These are phyloP conservation scores for Lagerstroemia speciosa DNA, from an alignment of 345 rosid genomes.

Conservation along the genomic window DNA sequence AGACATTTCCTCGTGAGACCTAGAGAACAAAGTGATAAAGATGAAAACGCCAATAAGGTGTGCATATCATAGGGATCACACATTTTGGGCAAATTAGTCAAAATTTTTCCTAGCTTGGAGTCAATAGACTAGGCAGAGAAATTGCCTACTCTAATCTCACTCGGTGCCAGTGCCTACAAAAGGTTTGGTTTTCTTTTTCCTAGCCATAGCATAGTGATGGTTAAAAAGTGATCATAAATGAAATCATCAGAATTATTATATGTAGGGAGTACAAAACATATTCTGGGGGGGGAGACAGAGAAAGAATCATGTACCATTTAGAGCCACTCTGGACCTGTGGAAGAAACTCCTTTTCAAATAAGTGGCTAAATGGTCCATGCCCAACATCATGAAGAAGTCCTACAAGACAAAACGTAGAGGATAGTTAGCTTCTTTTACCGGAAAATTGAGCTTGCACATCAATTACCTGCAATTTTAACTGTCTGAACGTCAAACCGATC, in stretches of 20 bases:
- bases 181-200: background rate
- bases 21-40: slow-evolving; percentile 16
- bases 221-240: background rate
- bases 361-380: slow-evolving; percentile 65
- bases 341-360: background rate
- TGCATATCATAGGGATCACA: background rate
- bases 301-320: slow-evolving; percentile 39
- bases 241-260: background rate
- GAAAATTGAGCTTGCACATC: background rate
- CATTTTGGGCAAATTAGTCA: background rate
- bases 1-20: slow-evolving; percentile 94
- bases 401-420: background rate
- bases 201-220: background rate
- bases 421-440: background rate
- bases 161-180: background rate
- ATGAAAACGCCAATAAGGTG: background rate
- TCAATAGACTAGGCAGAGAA: background rate
- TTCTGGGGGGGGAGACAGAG: background rate
- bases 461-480: slow-evolving; percentile 80
- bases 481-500: slow-evolving; percentile 72
- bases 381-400: slow-evolving; percentile 20
- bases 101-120: background rate
- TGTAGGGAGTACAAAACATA: background rate
- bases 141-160: background rate
- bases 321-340: slow-evolving; percentile 35